Base-by-base conservation (phyloP, 495 filamentous ascomycete species). In the Staphylotrichum tortipilum region DNA sequence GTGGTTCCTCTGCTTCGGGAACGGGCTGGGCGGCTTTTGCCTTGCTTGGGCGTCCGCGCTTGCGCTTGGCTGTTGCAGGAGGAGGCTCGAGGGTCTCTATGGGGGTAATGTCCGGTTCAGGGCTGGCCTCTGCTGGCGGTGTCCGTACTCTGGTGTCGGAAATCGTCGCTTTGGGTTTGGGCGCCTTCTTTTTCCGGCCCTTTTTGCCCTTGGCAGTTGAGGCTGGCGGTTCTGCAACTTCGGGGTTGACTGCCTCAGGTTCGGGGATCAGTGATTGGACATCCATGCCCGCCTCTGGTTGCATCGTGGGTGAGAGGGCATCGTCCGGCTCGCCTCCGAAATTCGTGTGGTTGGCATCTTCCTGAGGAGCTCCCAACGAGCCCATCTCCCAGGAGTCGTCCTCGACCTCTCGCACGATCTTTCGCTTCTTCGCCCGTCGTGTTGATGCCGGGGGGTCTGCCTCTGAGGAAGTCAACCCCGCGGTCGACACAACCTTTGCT, bases 21-120 rank as follows among this genome's bases (percentile, higher is more conserved):
- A 34, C 38, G 8, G 52, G 30, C 29, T 39, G 22, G 31, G 24
- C 18, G 1, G 38, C 15, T 0, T 44, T 47, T 1, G 50, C 50
- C 30, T 54, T 59, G 21, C 56, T 43, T 5, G 53, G 47, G 3
- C 59, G 57, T 2, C 59, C 59, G 31, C 56, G 49, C 23, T 47
- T 43, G 22, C 39, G 50, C 24, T 57, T 62, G 10, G 50, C 4
- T 11, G 57, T n/a, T n/a, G n/a, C n/a, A n/a, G n/a, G n/a, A n/a
- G n/a, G 36, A 10, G 43, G 44, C 15, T 54, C 46, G 19, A n/a
- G 31, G 7, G 17, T 3, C 8, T 44, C 44, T 3, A 28, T 19
- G 3, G 37, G 31, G n/a, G n/a, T n/a, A n/a, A n/a, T n/a, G n/a
- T 52, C 28, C 9, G 33, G 31, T 35, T 12, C 39, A 8, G 33